A percentile compares a stretch with the other conserved stretches of the same genome.
These are phyloP conservation scores for Emmonsiellopsis sp. DNA, from an alignment of 2,329 filamentous ascomycete genomes.

Conservation along the genomic window DNA sequence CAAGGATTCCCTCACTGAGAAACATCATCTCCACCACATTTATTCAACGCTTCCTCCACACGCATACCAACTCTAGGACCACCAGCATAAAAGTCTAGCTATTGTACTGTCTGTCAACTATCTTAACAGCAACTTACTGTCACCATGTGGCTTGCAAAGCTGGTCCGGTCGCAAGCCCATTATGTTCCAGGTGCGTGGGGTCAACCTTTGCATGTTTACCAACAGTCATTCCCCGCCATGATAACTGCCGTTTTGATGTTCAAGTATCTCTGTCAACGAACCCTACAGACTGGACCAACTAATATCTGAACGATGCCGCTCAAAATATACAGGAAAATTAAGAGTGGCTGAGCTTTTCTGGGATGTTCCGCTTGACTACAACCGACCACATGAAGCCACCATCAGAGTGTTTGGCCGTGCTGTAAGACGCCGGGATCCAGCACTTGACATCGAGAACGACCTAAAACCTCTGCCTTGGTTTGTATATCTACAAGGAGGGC, in stretches of 20 bases:
- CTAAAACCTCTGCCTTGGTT: conserved; percentile 49
- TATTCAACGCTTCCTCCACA: no score
- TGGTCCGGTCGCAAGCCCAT: conserved; percentile 33
- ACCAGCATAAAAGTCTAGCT: no score
- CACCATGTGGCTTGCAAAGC: conserved; percentile 26
- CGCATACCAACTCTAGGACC: no score
- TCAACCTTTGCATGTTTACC: background rate
- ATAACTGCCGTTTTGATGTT: no score
- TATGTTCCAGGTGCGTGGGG: background rate
- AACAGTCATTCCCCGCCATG: no score
- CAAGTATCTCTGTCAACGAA: background rate
- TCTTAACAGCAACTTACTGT: background rate
- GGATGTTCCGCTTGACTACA: conserved; percentile 73
- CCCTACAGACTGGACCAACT: background rate
- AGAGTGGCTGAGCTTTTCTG: conserved; percentile 77
- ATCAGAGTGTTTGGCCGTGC: conserved; percentile 72
- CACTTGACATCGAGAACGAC: conserved; percentile 39
- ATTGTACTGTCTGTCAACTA: no score
- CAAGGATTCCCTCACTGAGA: no score
- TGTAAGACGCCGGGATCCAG: conserved; percentile 58
- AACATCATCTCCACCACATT: no score
- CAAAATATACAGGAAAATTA: conserved; percentile 53
- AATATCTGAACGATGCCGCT: background rate
- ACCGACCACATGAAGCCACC: conserved; percentile 48
- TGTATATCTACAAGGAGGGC: conserved; percentile 77